Base-by-base conservation (phyloP, 352 stramenopile species). In the Phytophthora litchii region DNA sequence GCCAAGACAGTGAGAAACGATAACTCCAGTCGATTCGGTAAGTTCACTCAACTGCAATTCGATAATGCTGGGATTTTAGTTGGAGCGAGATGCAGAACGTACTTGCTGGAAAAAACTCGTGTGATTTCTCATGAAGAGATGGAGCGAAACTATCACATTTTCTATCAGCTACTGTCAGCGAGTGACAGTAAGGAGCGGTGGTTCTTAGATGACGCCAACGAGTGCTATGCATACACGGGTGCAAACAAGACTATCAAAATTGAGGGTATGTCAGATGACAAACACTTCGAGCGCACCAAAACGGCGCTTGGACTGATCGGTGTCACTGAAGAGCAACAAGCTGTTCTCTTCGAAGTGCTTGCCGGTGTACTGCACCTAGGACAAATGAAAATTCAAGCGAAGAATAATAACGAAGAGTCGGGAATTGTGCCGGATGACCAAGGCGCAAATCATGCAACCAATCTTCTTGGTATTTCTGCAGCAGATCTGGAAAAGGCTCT, bases 31-130 rank as follows among this genome's bases (percentile, higher is more conserved):
- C 88, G 96, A 19, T 99, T 99, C 70, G 96, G 96, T 32, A 98
- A 98, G 71, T 99, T 97, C 61, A 99, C 97, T 58, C 86, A 99
- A 63, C 81, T 99, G 10, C 80, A 96, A 59, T 99, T 99, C 61
- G 83, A 92, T 46, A 60, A 55, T 13, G 49, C 60, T 19, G 86
- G 87, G 1, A 82, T 74, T 47, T 60, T 95, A 0, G 76, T 92
- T 3, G 88, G 89, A 34, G 87, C 86, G 31, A 76, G 71, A 21
- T 92, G 91, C 49, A 75, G 79, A 43, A 96, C 86, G 14, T 98
- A 98, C 57, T 78, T 98, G 46, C 74, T 98, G 46, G 95, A 98
- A 69, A 98, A 98, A 74, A 92, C 88, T 0, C 83, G 89, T 17
- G 77, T 97, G 31, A 89, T 92, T 54, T 82, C 72, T 3, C 86